Conservation (phyloP, 805 yeast genomes). For the Metschnikowia henanensis region DNA sequence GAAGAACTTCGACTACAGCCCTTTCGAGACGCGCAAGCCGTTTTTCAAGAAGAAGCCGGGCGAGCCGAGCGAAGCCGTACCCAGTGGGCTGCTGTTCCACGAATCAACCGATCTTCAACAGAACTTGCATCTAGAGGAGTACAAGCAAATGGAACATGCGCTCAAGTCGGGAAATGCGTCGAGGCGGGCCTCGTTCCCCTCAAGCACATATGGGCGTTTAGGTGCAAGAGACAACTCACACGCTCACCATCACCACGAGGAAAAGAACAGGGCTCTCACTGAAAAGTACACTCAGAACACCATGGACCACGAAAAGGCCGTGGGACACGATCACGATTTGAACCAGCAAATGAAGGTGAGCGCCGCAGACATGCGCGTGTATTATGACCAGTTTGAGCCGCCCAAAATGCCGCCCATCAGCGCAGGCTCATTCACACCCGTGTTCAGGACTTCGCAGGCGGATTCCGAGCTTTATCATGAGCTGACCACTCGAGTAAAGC, state of each 20-base stretch:
- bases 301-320: neutral
- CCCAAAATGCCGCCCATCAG: slow-evolving; percentile 9
- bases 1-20: slow-evolving; percentile 40
- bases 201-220: neutral
- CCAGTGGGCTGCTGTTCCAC: neutral
- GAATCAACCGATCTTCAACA: neutral
- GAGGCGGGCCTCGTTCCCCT: neutral
- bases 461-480: slow-evolving; percentile 4
- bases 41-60: slow-evolving; percentile 9
- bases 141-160: neutral
- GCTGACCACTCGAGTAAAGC: neutral
- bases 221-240: neutral
- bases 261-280: too few species aligned
- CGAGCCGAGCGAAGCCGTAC: neutral
- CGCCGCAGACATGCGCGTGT: slow-evolving; percentile 10
- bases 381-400: slow-evolving; percentile 10
- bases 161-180: neutral
- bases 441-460: slow-evolving; percentile 3
- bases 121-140: slow-evolving; percentile 7
- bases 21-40: slow-evolving; percentile 39
- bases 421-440: neutral
- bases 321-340: neutral
- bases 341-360: slow-evolving; percentile 1
- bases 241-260: too few species aligned
- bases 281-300: neutral